phyloP scores from a whole-genome alignment of 257 asterid species.

The Solanum corneliomulleri region DNA sequence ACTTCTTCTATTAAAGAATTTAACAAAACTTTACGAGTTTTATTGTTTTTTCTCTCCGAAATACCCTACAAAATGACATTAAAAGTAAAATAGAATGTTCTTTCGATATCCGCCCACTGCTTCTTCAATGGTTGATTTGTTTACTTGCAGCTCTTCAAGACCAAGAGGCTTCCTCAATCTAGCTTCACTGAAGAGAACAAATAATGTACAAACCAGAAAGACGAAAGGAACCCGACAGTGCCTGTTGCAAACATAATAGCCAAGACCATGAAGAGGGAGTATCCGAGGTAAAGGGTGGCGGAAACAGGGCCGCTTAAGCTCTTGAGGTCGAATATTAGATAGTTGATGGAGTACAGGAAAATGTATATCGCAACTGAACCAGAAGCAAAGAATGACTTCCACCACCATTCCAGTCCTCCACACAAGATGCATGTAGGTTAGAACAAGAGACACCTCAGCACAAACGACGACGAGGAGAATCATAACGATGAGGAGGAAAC shows the following conservation, averaged over 20 bases:
- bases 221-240: slow-evolving; percentile 72
- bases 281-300: slow-evolving; percentile 76
- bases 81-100: slow-evolving; percentile 6
- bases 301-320: slow-evolving; percentile 82
- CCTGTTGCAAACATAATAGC: slow-evolving; percentile 92
- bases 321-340: slow-evolving; percentile 71
- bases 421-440: slow-evolving; percentile 93
- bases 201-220: slow-evolving; percentile 88
- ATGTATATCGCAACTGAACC: slow-evolving; percentile 80
- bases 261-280: slow-evolving; percentile 69
- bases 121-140: background rate
- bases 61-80: slow-evolving; percentile 1
- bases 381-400: slow-evolving; percentile 89
- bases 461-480: slow-evolving; percentile 67
- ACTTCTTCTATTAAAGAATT: background rate
- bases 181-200: slow-evolving; percentile 83
- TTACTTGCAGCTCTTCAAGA: background rate
- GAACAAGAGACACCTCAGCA: slow-evolving; percentile 84
- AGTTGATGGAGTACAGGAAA: slow-evolving; percentile 59
- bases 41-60: slow-evolving; percentile 11
- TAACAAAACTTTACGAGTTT: slow-evolving; percentile 8
- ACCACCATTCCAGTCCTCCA: slow-evolving; percentile 97
- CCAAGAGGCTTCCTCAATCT: slow-evolving; percentile 25
- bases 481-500: slow-evolving; percentile 60
- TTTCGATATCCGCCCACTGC: slow-evolving; percentile 1